Base-by-base conservation (phyloP, 345 rosid species). In the Lepidium sativum region DNA sequence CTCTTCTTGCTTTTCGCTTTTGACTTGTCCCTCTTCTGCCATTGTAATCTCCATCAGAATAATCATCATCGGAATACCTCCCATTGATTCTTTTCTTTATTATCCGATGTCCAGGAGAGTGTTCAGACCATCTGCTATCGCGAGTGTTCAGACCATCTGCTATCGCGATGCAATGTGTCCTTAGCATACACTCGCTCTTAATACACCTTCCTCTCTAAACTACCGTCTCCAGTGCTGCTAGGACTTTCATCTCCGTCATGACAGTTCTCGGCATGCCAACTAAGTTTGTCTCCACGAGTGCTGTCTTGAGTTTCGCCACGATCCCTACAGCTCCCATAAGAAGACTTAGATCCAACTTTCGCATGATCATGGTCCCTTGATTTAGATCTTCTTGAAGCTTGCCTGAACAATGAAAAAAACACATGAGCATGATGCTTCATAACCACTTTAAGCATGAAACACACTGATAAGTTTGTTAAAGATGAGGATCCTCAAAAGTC, bases 361-460 rank as follows among this genome's bases (percentile, higher is more conserved):
- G 13, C 63, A 23, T 10, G 32, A 66, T 75, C 73, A 55, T 23
- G 56, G 44, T 79, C 82, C 63, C 82, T 79, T 27, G 80, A 80
- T 69, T 74, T 76, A 60, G 86, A 80, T 73, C 84, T 80, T 73
- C 76, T 80, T 38, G 79, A 58, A 72, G 9, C 63, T 70, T 54
- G 74, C 79, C 92, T 85, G 65, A 38, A 27, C 41, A 79, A 15
- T 17, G 2, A 55, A 74, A 70, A 62, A 57, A 64, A 42, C 48
- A 39, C n/a, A 42, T 69, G 44, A 75, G 34, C 39, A 60, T 40
- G 61, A 62, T 21, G 18, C 40, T 42, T 57, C 8, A 27, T 34
- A 35, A 16, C 50, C 34, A 58, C 15, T 7, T 12, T 35, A 48
- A 25, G 74, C 16, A 63, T 20, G 53, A 43, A 35, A 65, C 7